Percentiles rank a stretch among this genome's conserved stretches.
phyloP scores from a whole-genome alignment of 106 monocot species.

The Vanilla planifolia region DNA sequence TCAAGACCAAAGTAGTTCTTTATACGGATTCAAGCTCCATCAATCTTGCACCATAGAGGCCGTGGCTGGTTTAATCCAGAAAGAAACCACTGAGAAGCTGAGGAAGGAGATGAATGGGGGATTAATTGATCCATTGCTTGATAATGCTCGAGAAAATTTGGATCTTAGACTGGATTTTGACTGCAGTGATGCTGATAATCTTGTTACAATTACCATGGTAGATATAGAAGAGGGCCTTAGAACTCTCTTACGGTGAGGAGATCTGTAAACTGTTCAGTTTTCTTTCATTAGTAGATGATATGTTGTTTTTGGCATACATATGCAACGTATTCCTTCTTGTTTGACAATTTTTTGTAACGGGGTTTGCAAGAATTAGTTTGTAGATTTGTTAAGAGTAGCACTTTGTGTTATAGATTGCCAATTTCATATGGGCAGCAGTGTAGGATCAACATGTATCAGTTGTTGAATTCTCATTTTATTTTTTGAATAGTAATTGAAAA shows the following conservation, averaged over 20 bases:
- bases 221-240: conserved; percentile 63
- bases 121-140: conserved; percentile 66
- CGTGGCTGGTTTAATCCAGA: conserved; percentile 34
- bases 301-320: too few relatives aligned
- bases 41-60: conserved; percentile 51
- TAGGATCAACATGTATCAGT: too few relatives aligned
- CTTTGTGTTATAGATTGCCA: too few relatives aligned
- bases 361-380: too few relatives aligned
- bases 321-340: too few relatives aligned
- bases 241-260: conserved; percentile 25
- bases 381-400: too few relatives aligned
- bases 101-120: conserved; percentile 89
- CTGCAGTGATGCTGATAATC: conserved; percentile 35
- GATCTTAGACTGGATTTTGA: conserved; percentile 79
- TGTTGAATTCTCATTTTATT: too few relatives aligned
- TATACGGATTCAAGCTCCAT: conserved; percentile 84
- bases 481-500: too few relatives aligned
- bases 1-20: conserved; percentile 31
- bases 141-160: conserved; percentile 78
- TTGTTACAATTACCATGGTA: conserved; percentile 81
- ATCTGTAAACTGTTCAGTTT: neutral
- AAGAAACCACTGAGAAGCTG: conserved; percentile 42
- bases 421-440: too few relatives aligned
- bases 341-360: too few relatives aligned
- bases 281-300: neutral